These are phyloP conservation scores for Phaeomoniella chlamydospora DNA, from an alignment of 2,329 filamentous ascomycete species.

Conservation along the genomic window DNA sequence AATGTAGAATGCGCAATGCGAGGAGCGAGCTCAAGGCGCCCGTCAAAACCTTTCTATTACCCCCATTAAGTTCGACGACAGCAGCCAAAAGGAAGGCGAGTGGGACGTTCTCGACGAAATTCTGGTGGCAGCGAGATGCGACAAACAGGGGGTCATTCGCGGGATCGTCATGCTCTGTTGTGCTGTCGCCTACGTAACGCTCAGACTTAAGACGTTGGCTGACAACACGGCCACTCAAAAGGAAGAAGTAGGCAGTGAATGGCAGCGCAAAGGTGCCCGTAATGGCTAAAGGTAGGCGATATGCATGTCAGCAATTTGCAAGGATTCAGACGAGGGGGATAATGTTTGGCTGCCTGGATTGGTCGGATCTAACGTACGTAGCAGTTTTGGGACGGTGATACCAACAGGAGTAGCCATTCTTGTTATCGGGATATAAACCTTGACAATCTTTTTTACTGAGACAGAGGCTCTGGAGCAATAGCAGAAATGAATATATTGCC, in stretches of 20 bases:
- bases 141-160: conserved; percentile 17
- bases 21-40: conserved; percentile 22
- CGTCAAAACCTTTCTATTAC: conserved; percentile 20
- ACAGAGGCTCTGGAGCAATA: no score
- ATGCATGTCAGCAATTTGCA: background rate
- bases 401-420: conserved; percentile 6
- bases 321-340: background rate
- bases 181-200: conserved; percentile 13
- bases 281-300: conserved; percentile 4
- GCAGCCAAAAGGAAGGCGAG: conserved; percentile 21
- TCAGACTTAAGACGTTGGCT: conserved; percentile 17
- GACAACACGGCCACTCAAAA: conserved; percentile 24
- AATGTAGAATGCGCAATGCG: conserved; percentile 22
- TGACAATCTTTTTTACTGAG: no score
- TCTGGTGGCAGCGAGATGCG: conserved; percentile 21
- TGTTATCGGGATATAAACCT: no score
- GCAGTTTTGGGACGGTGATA: conserved; percentile 13
- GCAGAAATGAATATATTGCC: no score
- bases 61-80: conserved; percentile 31
- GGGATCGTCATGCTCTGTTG: conserved; percentile 4
- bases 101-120: conserved; percentile 30
- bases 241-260: conserved; percentile 25
- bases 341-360: background rate
- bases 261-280: conserved; percentile 15
- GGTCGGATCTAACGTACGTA: conserved; percentile 7